These are phyloP conservation scores for Theobroma grandiflorum DNA, from an alignment of 441 rosid species.

Conservation along the genomic window DNA sequence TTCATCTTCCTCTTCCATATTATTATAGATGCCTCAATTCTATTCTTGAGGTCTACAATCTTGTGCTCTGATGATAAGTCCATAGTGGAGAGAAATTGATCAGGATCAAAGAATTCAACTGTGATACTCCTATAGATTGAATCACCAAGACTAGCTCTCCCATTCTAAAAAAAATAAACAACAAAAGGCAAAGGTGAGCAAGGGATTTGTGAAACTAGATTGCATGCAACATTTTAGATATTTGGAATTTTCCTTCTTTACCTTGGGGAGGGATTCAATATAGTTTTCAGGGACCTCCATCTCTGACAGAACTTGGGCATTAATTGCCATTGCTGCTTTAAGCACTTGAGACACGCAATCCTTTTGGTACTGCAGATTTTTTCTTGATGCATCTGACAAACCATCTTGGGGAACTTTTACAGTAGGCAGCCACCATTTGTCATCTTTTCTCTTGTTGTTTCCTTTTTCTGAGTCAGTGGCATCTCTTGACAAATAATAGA, in stretches of 20 bases:
- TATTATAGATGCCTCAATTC: constrained; percentile 88
- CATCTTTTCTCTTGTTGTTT: constrained; percentile 61
- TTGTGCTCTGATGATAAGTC: constrained; percentile 91
- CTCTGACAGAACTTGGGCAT: constrained; percentile 91
- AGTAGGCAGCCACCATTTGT: constrained; percentile 98
- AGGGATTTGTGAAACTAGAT: not conserved
- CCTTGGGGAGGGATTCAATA: constrained; percentile 97
- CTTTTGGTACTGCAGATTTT: constrained; percentile 78
- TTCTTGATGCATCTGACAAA: constrained; percentile 71
- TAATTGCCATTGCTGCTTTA: constrained; percentile 97
- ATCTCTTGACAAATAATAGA: constrained; percentile 68
- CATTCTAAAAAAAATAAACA: constrained; percentile 56
- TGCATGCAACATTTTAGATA: not conserved
- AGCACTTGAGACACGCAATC: constrained; percentile 95
- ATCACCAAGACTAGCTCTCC: constrained; percentile 94
- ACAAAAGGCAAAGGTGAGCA: not conserved
- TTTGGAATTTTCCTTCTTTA: constrained; percentile 20
- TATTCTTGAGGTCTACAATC: constrained; percentile 86
- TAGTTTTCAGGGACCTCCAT: constrained; percentile 94
- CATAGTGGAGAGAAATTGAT: constrained; percentile 73
- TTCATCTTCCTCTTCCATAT: constrained; percentile 94
- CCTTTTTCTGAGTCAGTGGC: constrained; percentile 79
- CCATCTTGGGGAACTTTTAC: constrained; percentile 83
- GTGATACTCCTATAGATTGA: constrained; percentile 72
- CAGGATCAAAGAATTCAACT: constrained; percentile 83